These are phyloP conservation scores for Cladophialophora chaetospira DNA, from an alignment of 2,329 filamentous ascomycete genomes.

Conservation along the genomic window DNA sequence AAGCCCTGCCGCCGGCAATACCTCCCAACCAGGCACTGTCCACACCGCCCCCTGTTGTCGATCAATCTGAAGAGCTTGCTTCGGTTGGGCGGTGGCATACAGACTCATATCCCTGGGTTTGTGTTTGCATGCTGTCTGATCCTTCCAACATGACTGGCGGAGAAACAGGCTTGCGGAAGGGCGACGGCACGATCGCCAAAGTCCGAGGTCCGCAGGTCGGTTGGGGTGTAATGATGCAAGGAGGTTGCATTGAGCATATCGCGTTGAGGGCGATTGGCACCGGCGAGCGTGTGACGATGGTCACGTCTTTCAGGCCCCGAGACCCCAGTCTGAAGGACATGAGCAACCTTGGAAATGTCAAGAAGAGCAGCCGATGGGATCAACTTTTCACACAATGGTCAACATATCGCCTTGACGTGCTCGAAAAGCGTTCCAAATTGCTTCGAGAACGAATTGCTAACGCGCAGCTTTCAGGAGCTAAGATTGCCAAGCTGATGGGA, in stretches of 20 bases:
- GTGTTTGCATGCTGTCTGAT: conserved; percentile 38
- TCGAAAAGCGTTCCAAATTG: conserved; percentile 15
- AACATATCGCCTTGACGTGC: conserved; percentile 18
- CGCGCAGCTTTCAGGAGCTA: neutral
- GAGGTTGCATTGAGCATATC: conserved; percentile 35
- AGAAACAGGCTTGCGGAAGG: conserved; percentile 35
- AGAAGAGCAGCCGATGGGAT: conserved; percentile 18
- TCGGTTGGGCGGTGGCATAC: conserved; percentile 29
- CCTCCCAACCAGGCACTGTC: conserved; percentile 4
- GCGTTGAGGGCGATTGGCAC: conserved; percentile 34
- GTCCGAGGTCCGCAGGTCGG: conserved; percentile 32
- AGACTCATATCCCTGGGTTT: conserved; percentile 35
- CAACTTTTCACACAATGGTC: conserved; percentile 21
- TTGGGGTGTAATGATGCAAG: conserved; percentile 37
- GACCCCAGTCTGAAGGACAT: conserved; percentile 16
- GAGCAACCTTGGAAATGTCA: conserved; percentile 20
- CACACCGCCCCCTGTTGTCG: neutral
- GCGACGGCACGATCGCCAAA: conserved; percentile 30
- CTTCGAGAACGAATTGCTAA: conserved; percentile 11
- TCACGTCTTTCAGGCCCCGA: conserved; percentile 35
- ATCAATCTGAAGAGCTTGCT: conserved; percentile 19
- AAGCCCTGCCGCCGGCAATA: conserved; percentile 16
- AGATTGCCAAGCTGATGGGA: conserved; percentile 19
- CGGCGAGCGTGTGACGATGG: conserved; percentile 35
- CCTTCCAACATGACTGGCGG: conserved; percentile 36